phyloP scores from a whole-genome alignment of 352 stramenopile species.

The Globisporangium takayamanum region DNA sequence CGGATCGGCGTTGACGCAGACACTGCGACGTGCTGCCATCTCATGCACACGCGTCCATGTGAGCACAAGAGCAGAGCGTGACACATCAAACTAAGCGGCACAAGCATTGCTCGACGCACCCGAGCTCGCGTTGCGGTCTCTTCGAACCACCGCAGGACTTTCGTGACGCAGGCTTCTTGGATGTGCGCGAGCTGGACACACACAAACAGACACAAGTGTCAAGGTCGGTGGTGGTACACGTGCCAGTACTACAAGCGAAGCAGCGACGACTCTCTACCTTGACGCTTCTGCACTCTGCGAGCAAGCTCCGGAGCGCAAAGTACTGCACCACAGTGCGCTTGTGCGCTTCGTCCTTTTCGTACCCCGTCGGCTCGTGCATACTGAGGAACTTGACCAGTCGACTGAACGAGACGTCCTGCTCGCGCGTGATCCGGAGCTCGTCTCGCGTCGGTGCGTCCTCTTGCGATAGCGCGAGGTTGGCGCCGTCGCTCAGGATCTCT shows the following conservation, averaged over 20 bases:
- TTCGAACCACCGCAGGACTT: conserved; percentile 60
- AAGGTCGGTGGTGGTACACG: background rate
- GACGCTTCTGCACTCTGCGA: conserved; percentile 41
- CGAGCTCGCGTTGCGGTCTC: conserved; percentile 16
- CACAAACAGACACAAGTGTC: background rate
- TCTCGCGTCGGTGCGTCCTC: conserved; percentile 25
- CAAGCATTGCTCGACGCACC: conserved; percentile 10
- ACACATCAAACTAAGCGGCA: no score
- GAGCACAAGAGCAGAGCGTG: no score
- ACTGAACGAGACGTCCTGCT: conserved; percentile 37
- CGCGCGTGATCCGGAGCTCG: conserved; percentile 25
- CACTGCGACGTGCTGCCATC: conserved; percentile 8
- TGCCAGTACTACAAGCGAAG: no score
- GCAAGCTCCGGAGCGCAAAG: conserved; percentile 42
- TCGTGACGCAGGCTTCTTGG: conserved; percentile 38
- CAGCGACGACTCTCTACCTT: conserved; percentile 25
- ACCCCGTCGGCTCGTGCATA: conserved; percentile 49
- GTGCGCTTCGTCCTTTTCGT: conserved; percentile 45
- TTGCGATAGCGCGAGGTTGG: conserved; percentile 20
- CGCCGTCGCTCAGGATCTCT: conserved; percentile 54
- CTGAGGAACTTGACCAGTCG: conserved; percentile 46
- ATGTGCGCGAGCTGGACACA: conserved; percentile 38
- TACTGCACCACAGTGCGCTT: conserved; percentile 49
- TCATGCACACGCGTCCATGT: background rate
- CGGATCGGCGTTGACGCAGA: conserved; percentile 39